Conservation (phyloP, 2,329 filamentous ascomycete species). For the Coleophoma cylindrospora region DNA sequence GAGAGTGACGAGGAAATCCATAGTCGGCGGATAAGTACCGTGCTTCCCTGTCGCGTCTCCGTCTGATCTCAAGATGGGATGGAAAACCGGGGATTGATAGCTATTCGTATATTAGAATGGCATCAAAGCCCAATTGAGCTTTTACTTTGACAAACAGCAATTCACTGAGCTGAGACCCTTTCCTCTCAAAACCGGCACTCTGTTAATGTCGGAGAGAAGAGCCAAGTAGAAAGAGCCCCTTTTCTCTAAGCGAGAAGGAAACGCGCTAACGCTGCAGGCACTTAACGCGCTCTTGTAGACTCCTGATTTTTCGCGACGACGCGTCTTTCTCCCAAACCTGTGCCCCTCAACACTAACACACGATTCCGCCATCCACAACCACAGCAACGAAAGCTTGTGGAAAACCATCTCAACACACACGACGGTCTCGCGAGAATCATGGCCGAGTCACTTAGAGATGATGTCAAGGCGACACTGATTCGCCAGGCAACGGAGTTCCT, state of each 20-base stretch:
- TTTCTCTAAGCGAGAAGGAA: neutral
- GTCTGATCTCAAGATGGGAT: too few species aligned
- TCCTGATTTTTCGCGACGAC: neutral
- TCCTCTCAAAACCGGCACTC: too few species aligned
- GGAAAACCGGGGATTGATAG: too few species aligned
- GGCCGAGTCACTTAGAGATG: neutral
- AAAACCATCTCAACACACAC: neutral
- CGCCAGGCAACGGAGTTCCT: constrained; percentile 82
- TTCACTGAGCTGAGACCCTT: too few species aligned
- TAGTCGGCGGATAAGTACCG: too few species aligned
- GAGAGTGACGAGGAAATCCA: too few species aligned
- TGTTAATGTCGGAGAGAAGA: too few species aligned
- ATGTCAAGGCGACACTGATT: constrained; percentile 30
- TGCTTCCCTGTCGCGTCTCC: too few species aligned
- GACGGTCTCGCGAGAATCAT: neutral
- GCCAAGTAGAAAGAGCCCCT: neutral
- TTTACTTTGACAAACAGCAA: too few species aligned
- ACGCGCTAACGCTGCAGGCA: neutral
- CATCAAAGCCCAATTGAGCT: too few species aligned
- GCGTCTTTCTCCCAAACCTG: neutral
- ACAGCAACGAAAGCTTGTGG: neutral
- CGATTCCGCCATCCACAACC: neutral
- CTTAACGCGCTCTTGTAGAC: neutral
- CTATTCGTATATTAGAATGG: too few species aligned
- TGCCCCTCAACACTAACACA: too few species aligned